These are phyloP conservation scores for Mycena polygramma DNA, from an alignment of 768 basidiomycete species.

Conservation along the genomic window DNA sequence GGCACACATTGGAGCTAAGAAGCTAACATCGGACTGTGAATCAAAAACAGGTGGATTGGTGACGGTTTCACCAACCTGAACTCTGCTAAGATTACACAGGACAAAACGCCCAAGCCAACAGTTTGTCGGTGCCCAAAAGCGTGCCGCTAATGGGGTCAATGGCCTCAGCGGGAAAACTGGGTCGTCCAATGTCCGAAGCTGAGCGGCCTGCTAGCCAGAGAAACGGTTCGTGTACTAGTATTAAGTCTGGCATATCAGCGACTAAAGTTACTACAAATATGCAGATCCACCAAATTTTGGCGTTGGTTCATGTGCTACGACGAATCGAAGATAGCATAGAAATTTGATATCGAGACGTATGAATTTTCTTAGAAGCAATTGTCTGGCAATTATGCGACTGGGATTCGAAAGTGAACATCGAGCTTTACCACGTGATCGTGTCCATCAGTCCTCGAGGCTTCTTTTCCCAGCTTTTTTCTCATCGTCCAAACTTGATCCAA, in stretches of 20 bases:
- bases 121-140: slow-evolving; percentile 2
- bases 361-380: too few relatives aligned
- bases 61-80: not conserved
- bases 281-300: too few relatives aligned
- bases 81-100: not conserved
- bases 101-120: not conserved
- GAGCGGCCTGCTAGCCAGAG: not conserved
- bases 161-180: slow-evolving; percentile 4
- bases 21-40: not conserved
- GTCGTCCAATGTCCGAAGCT: slow-evolving; percentile 8
- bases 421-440: slow-evolving; percentile 13
- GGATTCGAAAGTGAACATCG: too few relatives aligned
- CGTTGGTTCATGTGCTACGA: slow-evolving; percentile 6
- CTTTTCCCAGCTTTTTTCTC: too few relatives aligned
- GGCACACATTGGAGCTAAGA: slow-evolving; percentile 12
- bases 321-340: not conserved
- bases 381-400: too few relatives aligned
- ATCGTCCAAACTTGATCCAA: too few relatives aligned
- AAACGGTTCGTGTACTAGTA: not conserved
- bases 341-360: too few relatives aligned
- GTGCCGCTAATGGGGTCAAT: not conserved
- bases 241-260: not conserved
- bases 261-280: too few relatives aligned
- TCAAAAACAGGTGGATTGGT: slow-evolving; percentile 14
- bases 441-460: not conserved